phyloP scores from a whole-genome alignment of 768 basidiomycete genomes.

The Amanita rubescens region DNA sequence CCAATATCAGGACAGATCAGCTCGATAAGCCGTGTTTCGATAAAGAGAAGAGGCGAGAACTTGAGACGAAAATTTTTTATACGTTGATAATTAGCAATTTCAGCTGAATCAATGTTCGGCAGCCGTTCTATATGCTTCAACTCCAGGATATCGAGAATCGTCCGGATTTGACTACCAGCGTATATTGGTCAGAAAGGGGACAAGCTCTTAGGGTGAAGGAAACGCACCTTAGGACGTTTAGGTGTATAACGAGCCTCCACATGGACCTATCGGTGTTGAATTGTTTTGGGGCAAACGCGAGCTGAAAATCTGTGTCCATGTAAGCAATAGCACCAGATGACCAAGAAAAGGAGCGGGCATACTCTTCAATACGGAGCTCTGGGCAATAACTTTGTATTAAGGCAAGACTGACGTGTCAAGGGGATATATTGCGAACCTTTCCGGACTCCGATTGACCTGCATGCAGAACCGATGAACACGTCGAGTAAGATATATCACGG shows the following conservation, averaged over 20 bases:
- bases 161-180: constrained; percentile 45
- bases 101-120: constrained; percentile 11
- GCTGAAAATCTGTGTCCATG: constrained; percentile 52
- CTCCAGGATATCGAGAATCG: constrained; percentile 44
- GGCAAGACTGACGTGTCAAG: not conserved
- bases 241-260: constrained; percentile 61
- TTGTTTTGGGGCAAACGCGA: constrained; percentile 54
- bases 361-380: constrained; percentile 50
- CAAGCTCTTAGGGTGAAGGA: not conserved
- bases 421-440: constrained; percentile 27
- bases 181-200: not conserved
- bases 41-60: constrained; percentile 42
- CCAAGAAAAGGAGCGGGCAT: constrained; percentile 3
- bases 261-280: constrained; percentile 50
- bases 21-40: constrained; percentile 45
- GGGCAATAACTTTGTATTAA: not conserved
- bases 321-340: not conserved
- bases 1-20: constrained; percentile 40
- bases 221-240: constrained; percentile 57
- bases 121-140: constrained; percentile 10
- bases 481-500: not conserved
- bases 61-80: constrained; percentile 28
- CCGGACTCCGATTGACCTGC: constrained; percentile 57
- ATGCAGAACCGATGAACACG: not conserved
- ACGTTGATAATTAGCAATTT: constrained; percentile 8